Percentiles rank a stretch among this genome's conserved stretches.
These are phyloP conservation scores for Pyrenophora seminiperda DNA, from an alignment of 2,329 filamentous ascomycete species.

Conservation along the genomic window DNA sequence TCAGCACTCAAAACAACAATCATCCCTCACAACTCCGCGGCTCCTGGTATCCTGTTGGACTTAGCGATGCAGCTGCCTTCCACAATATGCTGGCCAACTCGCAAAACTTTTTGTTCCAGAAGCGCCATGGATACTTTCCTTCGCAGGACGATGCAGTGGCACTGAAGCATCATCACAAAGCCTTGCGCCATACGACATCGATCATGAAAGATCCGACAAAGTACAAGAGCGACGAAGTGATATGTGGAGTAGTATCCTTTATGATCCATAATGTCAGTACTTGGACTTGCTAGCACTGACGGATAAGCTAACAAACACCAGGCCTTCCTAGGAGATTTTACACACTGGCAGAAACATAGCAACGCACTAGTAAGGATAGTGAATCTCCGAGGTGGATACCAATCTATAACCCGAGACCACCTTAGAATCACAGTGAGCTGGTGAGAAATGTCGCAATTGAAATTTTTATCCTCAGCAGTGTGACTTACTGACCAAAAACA, in stretches of 20 bases:
- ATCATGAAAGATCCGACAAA: conserved; percentile 28
- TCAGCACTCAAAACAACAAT: conserved; percentile 21
- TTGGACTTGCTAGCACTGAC: too few relatives aligned
- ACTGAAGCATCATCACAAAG: conserved; percentile 30
- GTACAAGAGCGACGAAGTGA: conserved; percentile 29
- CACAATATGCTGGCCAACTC: conserved; percentile 37
- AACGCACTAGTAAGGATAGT: conserved; percentile 31
- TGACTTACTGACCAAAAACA: conserved; percentile 6
- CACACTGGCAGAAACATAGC: conserved; percentile 32
- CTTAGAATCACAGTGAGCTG: conserved; percentile 39
- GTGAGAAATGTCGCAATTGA: conserved; percentile 15
- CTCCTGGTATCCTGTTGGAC: conserved; percentile 35
- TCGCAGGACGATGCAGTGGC: conserved; percentile 29
- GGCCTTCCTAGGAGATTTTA: conserved; percentile 29
- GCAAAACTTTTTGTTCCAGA: conserved; percentile 32
- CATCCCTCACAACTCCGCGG: conserved; percentile 33
- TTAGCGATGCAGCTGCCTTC: conserved; percentile 29
- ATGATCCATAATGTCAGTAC: conserved; percentile 37
- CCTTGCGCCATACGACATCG: conserved; percentile 24
- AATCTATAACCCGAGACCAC: conserved; percentile 27
- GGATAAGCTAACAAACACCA: conserved; percentile 10
- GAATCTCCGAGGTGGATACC: conserved; percentile 30
- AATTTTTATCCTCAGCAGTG: background rate
- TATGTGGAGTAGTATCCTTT: conserved; percentile 29
- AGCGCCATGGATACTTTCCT: conserved; percentile 24